phyloP scores from a whole-genome alignment of 1,284 basidiomycete genomes.

The Microstroma glucosiphilum region DNA sequence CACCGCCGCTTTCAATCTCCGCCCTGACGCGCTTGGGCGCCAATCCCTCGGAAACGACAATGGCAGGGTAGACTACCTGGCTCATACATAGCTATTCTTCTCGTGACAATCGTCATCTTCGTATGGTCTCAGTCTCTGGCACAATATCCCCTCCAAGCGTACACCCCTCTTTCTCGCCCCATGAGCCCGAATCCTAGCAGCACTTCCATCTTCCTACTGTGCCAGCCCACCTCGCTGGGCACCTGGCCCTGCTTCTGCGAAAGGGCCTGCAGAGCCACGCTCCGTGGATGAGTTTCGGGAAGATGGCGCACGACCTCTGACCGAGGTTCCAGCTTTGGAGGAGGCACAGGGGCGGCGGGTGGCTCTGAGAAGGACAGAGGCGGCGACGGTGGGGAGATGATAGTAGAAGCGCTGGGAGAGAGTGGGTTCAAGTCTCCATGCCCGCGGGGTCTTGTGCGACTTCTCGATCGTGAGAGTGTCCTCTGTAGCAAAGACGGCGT shows the following conservation, averaged over 20 bases:
- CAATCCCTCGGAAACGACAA: no score
- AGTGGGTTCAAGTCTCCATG: neutral
- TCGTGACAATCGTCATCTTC: no score
- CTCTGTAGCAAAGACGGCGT: neutral
- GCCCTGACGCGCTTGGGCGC: no score
- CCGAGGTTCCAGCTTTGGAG: constrained; percentile 16
- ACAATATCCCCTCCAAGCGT: constrained; percentile 54
- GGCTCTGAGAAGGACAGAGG: constrained; percentile 13
- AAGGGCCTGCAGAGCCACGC: constrained; percentile 65
- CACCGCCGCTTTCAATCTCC: no score
- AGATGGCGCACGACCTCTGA: constrained; percentile 59
- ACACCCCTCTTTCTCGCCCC: constrained; percentile 82
- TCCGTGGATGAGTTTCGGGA: constrained; percentile 61
- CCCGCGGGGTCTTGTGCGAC: neutral
- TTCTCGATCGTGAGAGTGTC: neutral
- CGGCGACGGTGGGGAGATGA: neutral
- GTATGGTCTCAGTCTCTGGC: no score
- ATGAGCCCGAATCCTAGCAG: constrained; percentile 81
- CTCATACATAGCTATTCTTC: no score
- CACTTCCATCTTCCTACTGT: constrained; percentile 94
- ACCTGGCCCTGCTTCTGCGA: constrained; percentile 80
- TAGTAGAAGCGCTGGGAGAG: neutral
- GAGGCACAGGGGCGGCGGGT: constrained; percentile 10
- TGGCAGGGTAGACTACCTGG: no score
- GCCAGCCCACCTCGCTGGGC: constrained; percentile 84